Evolutionary conservation across 139 green algal genomes (phyloP).

Genomic region (Limnomonas spitsbergensis): DNA sequence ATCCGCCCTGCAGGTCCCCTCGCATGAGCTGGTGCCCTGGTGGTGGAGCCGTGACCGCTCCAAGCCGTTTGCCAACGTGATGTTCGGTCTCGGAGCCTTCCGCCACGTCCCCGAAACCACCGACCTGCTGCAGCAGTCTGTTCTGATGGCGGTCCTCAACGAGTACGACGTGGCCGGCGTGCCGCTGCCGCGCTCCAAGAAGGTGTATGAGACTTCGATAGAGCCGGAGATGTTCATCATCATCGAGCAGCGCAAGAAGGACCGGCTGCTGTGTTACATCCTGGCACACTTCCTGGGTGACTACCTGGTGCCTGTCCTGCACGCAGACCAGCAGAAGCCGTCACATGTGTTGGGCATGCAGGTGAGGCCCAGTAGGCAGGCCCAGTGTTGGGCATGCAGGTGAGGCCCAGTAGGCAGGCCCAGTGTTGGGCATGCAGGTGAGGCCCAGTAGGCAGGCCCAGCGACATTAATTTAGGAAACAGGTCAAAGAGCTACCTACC

Average conservation of each 20-base stretch:
- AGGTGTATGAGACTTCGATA: slow-evolving; percentile 7
- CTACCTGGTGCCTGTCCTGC: slow-evolving; percentile 2
- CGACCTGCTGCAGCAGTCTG: slow-evolving; percentile 7
- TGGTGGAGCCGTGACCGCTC: slow-evolving; percentile 32
- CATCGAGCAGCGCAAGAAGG: slow-evolving; percentile 35
- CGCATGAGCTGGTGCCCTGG: slow-evolving; percentile 37
- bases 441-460: slow-evolving; percentile 20
- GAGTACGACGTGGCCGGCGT: slow-evolving; percentile 44
- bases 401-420: slow-evolving; percentile 23
- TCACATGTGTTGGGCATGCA: slow-evolving; percentile 21
- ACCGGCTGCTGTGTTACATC: slow-evolving; percentile 44
- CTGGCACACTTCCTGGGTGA: slow-evolving; percentile 29
- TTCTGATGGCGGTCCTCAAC: slow-evolving; percentile 36
- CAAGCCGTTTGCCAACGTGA: slow-evolving; percentile 9
- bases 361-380: slow-evolving; percentile 26
- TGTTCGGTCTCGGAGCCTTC: background rate
- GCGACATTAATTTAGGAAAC: too few relatives aligned
- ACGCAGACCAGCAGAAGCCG: slow-evolving; percentile 30
- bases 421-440: slow-evolving; percentile 21
- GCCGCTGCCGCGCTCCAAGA: slow-evolving; percentile 27
- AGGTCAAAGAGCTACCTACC: too few relatives aligned
- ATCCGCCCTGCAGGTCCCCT: too few relatives aligned
- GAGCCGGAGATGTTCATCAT: slow-evolving; percentile 17
- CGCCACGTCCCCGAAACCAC: slow-evolving; percentile 8
- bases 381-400: slow-evolving; percentile 17